phyloP scores from a whole-genome alignment of 2,329 filamentous ascomycete species.

The Cladophialophora exuberans region DNA sequence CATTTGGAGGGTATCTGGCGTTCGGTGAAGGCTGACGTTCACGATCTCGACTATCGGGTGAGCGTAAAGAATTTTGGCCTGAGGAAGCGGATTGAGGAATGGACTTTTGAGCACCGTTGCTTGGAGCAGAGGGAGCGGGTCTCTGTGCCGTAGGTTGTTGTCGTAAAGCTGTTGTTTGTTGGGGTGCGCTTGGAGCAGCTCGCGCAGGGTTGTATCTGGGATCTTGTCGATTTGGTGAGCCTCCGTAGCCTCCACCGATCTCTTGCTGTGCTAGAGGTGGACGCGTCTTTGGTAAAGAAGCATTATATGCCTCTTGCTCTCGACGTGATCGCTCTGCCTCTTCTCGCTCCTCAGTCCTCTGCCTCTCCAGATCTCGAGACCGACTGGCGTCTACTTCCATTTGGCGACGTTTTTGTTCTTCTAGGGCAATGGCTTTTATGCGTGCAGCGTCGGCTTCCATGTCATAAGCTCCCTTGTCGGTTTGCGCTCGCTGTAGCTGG shows the following conservation, averaged over 20 bases:
- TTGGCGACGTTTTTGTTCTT: conserved; percentile 51
- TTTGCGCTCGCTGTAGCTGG: conserved; percentile 60
- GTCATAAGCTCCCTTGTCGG: conserved; percentile 42
- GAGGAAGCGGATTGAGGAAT: conserved; percentile 32
- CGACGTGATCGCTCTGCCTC: conserved; percentile 67
- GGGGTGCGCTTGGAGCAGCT: conserved; percentile 78
- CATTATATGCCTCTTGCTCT: conserved; percentile 87
- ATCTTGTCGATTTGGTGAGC: conserved; percentile 44
- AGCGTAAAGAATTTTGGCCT: conserved; percentile 40
- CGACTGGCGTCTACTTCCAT: conserved; percentile 47
- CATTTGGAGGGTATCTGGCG: conserved; percentile 38
- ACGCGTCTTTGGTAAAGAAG: conserved; percentile 80
- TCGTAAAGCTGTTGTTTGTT: conserved; percentile 44
- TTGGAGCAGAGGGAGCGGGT: conserved; percentile 73
- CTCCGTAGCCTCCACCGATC: conserved; percentile 71
- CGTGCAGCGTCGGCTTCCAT: conserved; percentile 48
- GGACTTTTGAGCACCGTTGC: conserved; percentile 32
- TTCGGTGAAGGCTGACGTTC: conserved; percentile 42
- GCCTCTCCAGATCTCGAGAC: conserved; percentile 44
- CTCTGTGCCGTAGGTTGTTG: conserved; percentile 64
- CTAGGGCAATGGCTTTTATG: conserved; percentile 62
- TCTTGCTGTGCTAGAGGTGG: conserved; percentile 86
- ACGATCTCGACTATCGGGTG: conserved; percentile 40
- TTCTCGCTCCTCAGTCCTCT: conserved; percentile 53
- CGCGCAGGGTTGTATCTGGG: conserved; percentile 82